Percentiles rank a stretch among this genome's conserved stretches.
Evolutionary conservation across 352 stramenopile genomes (phyloP).

Genomic region (Globisporangium solare): DNA sequence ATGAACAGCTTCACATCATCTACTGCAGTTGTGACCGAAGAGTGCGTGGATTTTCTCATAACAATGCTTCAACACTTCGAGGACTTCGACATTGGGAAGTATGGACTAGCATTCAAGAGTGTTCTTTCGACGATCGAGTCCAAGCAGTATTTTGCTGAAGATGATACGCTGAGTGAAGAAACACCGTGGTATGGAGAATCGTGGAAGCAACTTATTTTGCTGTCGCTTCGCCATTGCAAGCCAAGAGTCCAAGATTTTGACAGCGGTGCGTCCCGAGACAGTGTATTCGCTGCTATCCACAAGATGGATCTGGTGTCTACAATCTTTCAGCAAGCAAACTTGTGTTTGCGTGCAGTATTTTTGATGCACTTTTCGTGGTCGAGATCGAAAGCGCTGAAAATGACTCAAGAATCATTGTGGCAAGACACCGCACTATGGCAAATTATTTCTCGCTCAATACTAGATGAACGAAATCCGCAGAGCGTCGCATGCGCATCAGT

Average conservation of each 20-base stretch:
- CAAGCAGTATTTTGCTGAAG: conserved; percentile 19
- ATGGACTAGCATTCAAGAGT: conserved; percentile 30
- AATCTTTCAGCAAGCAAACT: conserved; percentile 19
- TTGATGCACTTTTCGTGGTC: conserved; percentile 49
- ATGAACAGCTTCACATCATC: conserved; percentile 32
- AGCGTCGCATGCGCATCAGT: conserved; percentile 26
- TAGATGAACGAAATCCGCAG: conserved; percentile 25
- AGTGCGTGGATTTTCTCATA: conserved; percentile 42
- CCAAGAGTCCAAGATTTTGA: conserved; percentile 15
- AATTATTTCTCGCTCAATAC: conserved; percentile 25
- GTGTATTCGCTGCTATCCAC: conserved; percentile 6
- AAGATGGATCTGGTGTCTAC: conserved; percentile 11
- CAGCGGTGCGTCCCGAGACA: background rate
- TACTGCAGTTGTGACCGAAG: conserved; percentile 19
- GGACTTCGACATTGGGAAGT: conserved; percentile 43
- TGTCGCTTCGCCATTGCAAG: conserved; percentile 25
- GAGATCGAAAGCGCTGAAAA: conserved; percentile 23
- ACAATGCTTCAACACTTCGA: conserved; percentile 42
- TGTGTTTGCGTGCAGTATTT: conserved; percentile 28
- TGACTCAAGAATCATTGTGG: conserved; percentile 32
- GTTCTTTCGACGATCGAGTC: conserved; percentile 35
- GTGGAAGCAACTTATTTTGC: conserved; percentile 16
- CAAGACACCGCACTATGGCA: conserved; percentile 39
- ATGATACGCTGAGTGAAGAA: conserved; percentile 3
- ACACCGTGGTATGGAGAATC: background rate